Percentiles rank a stretch among this genome's conserved stretches.
Conservation (phyloP, 345 rosid species). For the Populus nigra region DNA sequence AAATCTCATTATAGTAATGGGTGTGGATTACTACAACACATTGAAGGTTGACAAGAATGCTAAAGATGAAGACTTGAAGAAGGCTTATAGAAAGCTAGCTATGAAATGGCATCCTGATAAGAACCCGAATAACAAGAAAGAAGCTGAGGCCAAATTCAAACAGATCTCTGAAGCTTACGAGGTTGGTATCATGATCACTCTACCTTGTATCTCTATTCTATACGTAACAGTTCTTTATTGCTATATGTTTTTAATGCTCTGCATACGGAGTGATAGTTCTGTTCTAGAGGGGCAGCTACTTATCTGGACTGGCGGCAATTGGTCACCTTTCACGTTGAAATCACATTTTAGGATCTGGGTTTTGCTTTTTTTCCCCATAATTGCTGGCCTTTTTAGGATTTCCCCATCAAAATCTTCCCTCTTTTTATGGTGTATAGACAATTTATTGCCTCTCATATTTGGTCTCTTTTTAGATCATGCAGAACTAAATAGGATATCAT, state of each 20-base stretch:
- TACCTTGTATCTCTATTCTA: neutral
- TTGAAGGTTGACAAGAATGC: constrained; percentile 65
- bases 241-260: no score
- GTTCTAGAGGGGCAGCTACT: no score
- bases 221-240: neutral
- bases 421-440: no score
- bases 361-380: no score
- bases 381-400: no score
- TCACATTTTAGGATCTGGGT: no score
- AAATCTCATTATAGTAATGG: constrained; percentile 22
- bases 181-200: constrained; percentile 17
- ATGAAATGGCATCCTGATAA: constrained; percentile 96
- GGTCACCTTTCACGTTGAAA: no score
- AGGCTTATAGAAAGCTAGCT: constrained; percentile 83
- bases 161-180: constrained; percentile 88
- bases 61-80: constrained; percentile 72
- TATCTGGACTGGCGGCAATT: neutral
- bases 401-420: no score
- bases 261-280: no score
- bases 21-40: constrained; percentile 55
- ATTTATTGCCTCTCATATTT: neutral
- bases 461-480: neutral
- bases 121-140: constrained; percentile 75
- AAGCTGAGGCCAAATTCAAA: constrained; percentile 85
- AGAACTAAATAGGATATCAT: neutral